These are phyloP conservation scores for Pythium oligandrum DNA, from an alignment of 352 stramenopile genomes.

Conservation along the genomic window DNA sequence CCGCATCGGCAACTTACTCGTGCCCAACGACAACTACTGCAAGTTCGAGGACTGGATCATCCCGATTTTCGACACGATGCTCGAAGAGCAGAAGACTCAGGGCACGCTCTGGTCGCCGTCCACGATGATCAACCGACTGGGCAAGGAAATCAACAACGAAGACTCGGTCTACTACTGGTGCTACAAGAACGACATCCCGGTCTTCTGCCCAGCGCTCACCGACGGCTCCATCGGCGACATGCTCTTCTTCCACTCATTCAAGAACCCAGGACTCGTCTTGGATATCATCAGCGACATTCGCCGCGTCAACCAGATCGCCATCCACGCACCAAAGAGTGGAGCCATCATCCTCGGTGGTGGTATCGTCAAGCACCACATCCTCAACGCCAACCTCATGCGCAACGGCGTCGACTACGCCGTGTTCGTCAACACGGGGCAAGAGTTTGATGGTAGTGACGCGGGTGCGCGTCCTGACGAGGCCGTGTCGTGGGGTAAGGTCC, in stretches of 20 bases:
- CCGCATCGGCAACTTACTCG: slow-evolving; percentile 99
- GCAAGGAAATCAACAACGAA: slow-evolving; percentile 97
- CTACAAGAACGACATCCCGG: slow-evolving; percentile 99
- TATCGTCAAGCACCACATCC: slow-evolving; percentile 98
- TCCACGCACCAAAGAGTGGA: slow-evolving; percentile 90
- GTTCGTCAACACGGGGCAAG: slow-evolving; percentile 98
- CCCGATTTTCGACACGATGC: slow-evolving; percentile 97
- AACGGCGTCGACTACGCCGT: slow-evolving; percentile 99
- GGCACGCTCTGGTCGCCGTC: slow-evolving; percentile 94
- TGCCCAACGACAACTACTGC: slow-evolving; percentile 99
- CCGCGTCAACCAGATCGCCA: slow-evolving; percentile 96
- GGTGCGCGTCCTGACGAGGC: slow-evolving; percentile 97
- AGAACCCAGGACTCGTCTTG: slow-evolving; percentile 95
- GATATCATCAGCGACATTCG: slow-evolving; percentile 98
- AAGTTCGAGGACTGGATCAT: slow-evolving; percentile 96
- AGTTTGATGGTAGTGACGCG: slow-evolving; percentile 98
- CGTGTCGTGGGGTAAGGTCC: slow-evolving; percentile 99
- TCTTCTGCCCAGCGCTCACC: slow-evolving; percentile 99
- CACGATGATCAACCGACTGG: slow-evolving; percentile 95
- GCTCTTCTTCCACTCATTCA: slow-evolving; percentile 99
- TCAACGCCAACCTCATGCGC: slow-evolving; percentile 99
- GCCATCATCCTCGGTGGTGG: slow-evolving; percentile 99
- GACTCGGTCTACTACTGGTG: slow-evolving; percentile 99
- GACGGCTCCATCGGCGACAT: slow-evolving; percentile 99
- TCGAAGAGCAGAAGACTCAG: slow-evolving; percentile 95